phyloP scores from a whole-genome alignment of 1,139 yeast species.

The Yamadazyma dushanensis region DNA sequence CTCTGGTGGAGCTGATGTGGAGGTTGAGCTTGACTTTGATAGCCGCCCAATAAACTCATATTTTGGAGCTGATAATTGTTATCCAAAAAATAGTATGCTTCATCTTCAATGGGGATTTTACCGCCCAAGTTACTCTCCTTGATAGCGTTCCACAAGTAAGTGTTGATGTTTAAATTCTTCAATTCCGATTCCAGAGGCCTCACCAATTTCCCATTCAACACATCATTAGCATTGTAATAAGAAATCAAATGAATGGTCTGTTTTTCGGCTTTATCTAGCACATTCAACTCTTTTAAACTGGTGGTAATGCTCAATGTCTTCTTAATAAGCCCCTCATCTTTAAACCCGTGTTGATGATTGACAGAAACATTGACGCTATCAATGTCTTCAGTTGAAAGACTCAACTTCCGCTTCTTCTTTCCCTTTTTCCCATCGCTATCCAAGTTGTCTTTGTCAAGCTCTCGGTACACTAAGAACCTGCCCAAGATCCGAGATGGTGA shows the following conservation, averaged over 20 bases:
- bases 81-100: conserved; percentile 52
- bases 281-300: conserved; percentile 34
- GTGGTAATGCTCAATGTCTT: conserved; percentile 70
- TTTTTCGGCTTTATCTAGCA: conserved; percentile 25
- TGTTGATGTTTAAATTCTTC: conserved; percentile 52
- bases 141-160: conserved; percentile 59
- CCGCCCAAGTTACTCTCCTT: conserved; percentile 64
- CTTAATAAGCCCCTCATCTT: conserved; percentile 76
- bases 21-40: conserved; percentile 2
- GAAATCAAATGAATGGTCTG: conserved; percentile 74
- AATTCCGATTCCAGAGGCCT: conserved; percentile 62
- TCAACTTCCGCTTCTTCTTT: conserved; percentile 30
- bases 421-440: conserved; percentile 14
- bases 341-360: conserved; percentile 59
- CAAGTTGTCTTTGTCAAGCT: conserved; percentile 53
- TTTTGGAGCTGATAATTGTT: conserved; percentile 46
- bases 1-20: conserved; percentile 6
- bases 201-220: conserved; percentile 52
- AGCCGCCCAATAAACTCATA: conserved; percentile 26
- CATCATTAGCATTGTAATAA: conserved; percentile 77
- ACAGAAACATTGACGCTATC: conserved; percentile 10
- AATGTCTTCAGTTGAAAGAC: conserved; percentile 16
- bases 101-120: conserved; percentile 52
- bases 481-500: conserved; percentile 87
- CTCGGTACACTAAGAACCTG: conserved; percentile 78